A percentile compares a stretch with the other conserved stretches of the same genome.
Evolutionary conservation across 1,284 basidiomycete species (phyloP).

Genomic region (Porodaedalea pini): DNA sequence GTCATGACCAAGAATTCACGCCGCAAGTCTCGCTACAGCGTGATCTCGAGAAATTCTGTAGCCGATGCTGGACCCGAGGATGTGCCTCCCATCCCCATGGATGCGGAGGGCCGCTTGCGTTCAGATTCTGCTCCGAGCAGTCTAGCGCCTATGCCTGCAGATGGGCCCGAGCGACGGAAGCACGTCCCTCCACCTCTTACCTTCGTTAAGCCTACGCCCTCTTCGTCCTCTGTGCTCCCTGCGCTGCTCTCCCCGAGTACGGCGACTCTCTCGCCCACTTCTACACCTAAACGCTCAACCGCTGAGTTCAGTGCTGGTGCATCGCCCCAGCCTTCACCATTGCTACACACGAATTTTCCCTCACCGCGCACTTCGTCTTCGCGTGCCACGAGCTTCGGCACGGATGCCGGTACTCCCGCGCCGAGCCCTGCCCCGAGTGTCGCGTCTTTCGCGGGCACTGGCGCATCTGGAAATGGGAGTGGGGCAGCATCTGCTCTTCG

Average conservation of each 20-base stretch:
- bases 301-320: not conserved
- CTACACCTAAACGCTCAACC: not conserved
- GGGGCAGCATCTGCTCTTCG: slow-evolving; percentile 19
- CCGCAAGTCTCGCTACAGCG: slow-evolving; percentile 16
- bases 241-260: slow-evolving; percentile 1
- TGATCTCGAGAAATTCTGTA: slow-evolving; percentile 7
- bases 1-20: slow-evolving; percentile 21
- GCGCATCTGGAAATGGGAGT: not conserved
- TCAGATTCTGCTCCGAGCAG: not conserved
- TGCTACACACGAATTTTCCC: slow-evolving; percentile 23
- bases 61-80: not conserved
- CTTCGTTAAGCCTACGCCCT: slow-evolving; percentile 7
- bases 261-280: not conserved
- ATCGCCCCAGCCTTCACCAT: slow-evolving; percentile 20
- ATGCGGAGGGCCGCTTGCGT: not conserved
- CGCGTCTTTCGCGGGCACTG: not conserved
- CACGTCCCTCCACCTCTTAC: slow-evolving; percentile 19
- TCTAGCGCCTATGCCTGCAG: not conserved
- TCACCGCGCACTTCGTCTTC: slow-evolving; percentile 14
- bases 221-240: slow-evolving; percentile 1
- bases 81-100: slow-evolving; percentile 12
- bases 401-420: not conserved
- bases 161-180: slow-evolving; percentile 4
- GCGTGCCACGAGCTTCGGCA: slow-evolving; percentile 10
- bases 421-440: slow-evolving; percentile 7